These are phyloP conservation scores for Xylaria bambusicola DNA, from an alignment of 495 filamentous ascomycete species.

Conservation along the genomic window DNA sequence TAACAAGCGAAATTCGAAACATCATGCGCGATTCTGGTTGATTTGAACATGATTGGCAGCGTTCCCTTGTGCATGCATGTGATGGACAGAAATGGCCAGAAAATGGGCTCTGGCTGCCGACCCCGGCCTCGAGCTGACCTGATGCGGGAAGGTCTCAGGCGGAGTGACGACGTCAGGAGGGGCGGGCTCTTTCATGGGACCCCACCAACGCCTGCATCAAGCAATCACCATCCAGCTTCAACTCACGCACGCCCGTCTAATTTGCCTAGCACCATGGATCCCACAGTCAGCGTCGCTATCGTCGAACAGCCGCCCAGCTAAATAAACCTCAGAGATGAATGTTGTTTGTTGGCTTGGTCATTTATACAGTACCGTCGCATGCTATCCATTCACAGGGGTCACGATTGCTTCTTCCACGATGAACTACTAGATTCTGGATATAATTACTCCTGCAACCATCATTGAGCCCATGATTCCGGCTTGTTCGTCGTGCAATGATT, in stretches of 20 bases:
- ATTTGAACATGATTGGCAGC: too few species aligned
- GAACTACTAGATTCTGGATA: not conserved
- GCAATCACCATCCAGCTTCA: not conserved
- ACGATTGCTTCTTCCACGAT: not conserved
- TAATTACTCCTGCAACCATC: not conserved
- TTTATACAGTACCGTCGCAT: not conserved
- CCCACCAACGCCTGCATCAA: constrained; percentile 5
- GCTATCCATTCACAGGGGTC: not conserved
- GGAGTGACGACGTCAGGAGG: constrained; percentile 15
- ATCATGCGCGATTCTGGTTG: too few species aligned
- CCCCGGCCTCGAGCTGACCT: not conserved
- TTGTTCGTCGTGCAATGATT: not conserved
- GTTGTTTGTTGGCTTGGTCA: not conserved
- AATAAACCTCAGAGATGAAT: not conserved
- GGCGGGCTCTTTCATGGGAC: not conserved
- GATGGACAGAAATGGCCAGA: too few species aligned
- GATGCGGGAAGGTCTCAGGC: not conserved
- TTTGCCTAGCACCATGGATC: too few species aligned
- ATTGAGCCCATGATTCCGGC: not conserved
- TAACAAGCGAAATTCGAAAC: too few species aligned
- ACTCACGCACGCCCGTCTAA: not conserved
- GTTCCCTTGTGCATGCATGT: not conserved
- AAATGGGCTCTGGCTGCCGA: not conserved
- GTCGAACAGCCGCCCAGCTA: not conserved
- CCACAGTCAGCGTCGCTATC: constrained; percentile 1